Evolutionary conservation across 768 basidiomycete species (phyloP), one percentile per base, ranked within the genome.

Genomic region (Inosperma sp.): DNA sequence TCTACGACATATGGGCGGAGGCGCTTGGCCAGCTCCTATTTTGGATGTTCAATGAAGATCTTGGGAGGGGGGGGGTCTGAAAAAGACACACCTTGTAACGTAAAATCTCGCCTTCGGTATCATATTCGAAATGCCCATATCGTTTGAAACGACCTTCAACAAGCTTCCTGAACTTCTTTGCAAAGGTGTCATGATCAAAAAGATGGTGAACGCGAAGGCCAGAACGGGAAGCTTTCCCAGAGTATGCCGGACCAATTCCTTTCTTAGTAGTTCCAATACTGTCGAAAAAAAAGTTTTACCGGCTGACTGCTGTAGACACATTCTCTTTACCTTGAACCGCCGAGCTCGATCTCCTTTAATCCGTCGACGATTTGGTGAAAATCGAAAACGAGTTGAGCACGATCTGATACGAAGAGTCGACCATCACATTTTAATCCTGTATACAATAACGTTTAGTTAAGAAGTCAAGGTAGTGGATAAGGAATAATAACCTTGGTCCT

Each of bases 311-410:
- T 16, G 12, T 39, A 12, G 14, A 42, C 46, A 35, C 37, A 37
- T 23, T 9, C 7, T 16, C 56, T 59, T 27, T 58, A 84, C 84
- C 86, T 89, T 1, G 83, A 85, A 7, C 91, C 89, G 19, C 96
- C 96, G 19, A 98, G 80, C 66, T 98, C 96, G 31, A 93, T 91
- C 68, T 99, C 96, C 67, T 98, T 99, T 62, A 99, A 73, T 5
- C 96, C 96, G 64, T 99, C 96, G 23, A 98, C 96, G 62, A 98
- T 97, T 73, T 99, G 96, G 70, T 99, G 96, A 68, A 99, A 98
- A 66, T 98, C 96, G 63, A 99, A 93, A 27, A 99, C 96, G 54
- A 99, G 84, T 56, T 95, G 92, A 3, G 96, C 92, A 56, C 96
- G 86, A 71, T 98, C 93, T 21, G 95, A 98, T 59, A 99, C 77